Conservation (phyloP, 441 rosid species). For the Mallotus repandus region DNA sequence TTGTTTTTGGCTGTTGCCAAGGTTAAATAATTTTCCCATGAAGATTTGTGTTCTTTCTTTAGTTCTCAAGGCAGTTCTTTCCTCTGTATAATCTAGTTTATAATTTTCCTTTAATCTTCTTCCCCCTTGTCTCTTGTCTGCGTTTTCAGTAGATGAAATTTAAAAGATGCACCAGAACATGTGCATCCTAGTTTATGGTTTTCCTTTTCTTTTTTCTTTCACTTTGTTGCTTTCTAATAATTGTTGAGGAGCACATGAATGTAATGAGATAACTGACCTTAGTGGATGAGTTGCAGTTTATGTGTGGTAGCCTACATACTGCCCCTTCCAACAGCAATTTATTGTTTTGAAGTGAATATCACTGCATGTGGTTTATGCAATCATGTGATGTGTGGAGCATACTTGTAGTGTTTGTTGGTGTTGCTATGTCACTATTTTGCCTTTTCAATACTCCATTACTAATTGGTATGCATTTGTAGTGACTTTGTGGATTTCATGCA, state of each 20-base stretch:
- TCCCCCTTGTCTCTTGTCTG: neutral
- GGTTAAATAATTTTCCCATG: neutral
- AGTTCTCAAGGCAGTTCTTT: no score
- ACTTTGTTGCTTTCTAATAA: neutral
- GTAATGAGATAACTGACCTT: no score
- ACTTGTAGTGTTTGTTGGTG: neutral
- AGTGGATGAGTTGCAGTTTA: no score
- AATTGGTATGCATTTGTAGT: constrained; percentile 4
- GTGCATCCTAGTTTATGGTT: neutral
- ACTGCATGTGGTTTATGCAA: neutral
- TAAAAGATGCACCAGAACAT: neutral
- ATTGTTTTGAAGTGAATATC: no score
- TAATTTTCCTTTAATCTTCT: neutral
- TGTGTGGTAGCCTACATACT: no score
- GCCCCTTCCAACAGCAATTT: no score
- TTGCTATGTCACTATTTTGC: neutral
- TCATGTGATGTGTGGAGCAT: neutral
- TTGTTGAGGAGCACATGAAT: neutral
- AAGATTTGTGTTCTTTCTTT: neutral
- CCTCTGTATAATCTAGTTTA: neutral
- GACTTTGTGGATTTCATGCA: neutral
- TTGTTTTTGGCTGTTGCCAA: neutral
- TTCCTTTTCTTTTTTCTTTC: neutral
- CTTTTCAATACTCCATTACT: constrained; percentile 1
- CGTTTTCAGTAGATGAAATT: neutral